Evolutionary conservation across 23 red algal species (phyloP).

Genomic region (Cyanidioschyzon merolae): DNA sequence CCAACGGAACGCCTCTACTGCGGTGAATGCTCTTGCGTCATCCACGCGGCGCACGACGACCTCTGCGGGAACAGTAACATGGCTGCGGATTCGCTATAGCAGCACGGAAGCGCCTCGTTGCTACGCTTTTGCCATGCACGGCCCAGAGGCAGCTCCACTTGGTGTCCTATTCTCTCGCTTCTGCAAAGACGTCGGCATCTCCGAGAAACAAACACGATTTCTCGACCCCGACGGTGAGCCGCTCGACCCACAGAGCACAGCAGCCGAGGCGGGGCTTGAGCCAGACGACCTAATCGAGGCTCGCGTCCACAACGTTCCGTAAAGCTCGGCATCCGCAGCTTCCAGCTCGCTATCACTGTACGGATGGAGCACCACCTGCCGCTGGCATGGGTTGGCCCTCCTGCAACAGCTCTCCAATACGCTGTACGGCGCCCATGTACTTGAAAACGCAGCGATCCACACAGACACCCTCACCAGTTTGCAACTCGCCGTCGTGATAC

Average conservation of each 20-base stretch:
- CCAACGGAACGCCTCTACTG: background rate
- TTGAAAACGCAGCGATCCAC: conserved; percentile 27
- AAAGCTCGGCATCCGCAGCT: background rate
- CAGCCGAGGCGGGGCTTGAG: background rate
- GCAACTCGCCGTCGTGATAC: conserved; percentile 24
- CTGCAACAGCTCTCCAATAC: conserved; percentile 7
- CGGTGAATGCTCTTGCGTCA: background rate
- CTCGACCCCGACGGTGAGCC: background rate
- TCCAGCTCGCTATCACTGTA: background rate
- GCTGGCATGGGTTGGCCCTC: background rate
- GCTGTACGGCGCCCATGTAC: conserved; percentile 17
- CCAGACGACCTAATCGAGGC: conserved; percentile 7
- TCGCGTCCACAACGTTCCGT: background rate
- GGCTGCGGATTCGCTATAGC: conserved; percentile 1
- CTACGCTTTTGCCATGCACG: background rate
- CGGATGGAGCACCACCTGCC: background rate
- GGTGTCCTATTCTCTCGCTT: background rate
- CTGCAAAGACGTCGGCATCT: background rate
- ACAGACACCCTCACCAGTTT: conserved; percentile 26
- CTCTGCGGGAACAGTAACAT: background rate
- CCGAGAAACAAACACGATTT: background rate
- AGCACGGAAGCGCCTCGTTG: background rate
- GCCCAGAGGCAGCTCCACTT: background rate
- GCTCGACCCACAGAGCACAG: background rate
- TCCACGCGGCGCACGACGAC: background rate